A percentile compares a stretch with the other conserved stretches of the same genome.
Evolutionary conservation across 2,329 filamentous ascomycete genomes (phyloP).

Genomic region (Arthrobotrys megalospora): DNA sequence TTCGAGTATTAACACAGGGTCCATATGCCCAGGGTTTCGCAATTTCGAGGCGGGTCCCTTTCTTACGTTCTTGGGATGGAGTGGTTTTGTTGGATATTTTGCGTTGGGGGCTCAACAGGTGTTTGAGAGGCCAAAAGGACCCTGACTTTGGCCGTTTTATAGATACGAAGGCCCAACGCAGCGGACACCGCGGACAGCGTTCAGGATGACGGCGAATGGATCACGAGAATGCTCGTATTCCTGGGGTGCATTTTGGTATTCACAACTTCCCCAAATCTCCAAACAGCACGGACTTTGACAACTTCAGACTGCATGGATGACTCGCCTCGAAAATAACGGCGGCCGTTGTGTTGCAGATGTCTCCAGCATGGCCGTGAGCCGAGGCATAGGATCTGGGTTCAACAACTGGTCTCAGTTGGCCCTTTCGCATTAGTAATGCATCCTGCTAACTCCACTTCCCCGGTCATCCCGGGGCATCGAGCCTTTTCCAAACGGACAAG

Average conservation of each 20-base stretch:
- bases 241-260: neutral
- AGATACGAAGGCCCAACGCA: conserved; percentile 2
- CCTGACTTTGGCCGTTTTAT: conserved; percentile 35
- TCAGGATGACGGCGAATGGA: neutral
- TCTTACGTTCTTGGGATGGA: neutral
- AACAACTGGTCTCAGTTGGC: conserved; percentile 23
- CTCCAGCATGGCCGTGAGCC: conserved; percentile 24
- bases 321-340: conserved; percentile 7
- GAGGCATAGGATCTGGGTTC: conserved; percentile 38
- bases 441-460: conserved; percentile 26
- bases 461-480: conserved; percentile 12
- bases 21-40: conserved; percentile 9
- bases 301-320: neutral
- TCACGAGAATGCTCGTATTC: neutral
- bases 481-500: neutral
- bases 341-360: conserved; percentile 35
- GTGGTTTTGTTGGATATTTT: conserved; percentile 50
- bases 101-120: conserved; percentile 42
- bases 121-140: neutral
- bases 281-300: neutral
- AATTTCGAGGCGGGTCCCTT: conserved; percentile 13
- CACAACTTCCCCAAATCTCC: neutral
- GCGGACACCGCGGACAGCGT: conserved; percentile 42
- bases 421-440: conserved; percentile 46
- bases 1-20: neutral